These are phyloP conservation scores for Aureobasidium sp. DNA, from an alignment of 2,329 filamentous ascomycete genomes.

Conservation along the genomic window DNA sequence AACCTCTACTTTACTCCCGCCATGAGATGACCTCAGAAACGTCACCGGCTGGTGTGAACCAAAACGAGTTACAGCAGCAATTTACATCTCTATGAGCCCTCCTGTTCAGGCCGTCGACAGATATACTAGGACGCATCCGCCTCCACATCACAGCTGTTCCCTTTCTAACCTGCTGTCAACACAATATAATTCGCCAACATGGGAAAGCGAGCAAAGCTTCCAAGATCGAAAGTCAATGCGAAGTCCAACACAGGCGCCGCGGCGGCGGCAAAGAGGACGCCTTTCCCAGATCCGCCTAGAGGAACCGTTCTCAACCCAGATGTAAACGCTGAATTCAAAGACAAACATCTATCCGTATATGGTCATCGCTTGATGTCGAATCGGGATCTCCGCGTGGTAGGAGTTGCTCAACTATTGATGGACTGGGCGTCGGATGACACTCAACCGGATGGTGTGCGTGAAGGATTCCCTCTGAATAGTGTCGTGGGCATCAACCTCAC, in stretches of 20 bases:
- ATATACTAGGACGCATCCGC: too few species aligned
- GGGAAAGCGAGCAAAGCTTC: not conserved
- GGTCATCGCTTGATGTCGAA: not conserved
- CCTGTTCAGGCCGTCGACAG: too few species aligned
- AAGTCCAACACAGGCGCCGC: not conserved
- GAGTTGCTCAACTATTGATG: not conserved
- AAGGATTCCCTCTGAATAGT: not conserved
- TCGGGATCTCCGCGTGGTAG: not conserved
- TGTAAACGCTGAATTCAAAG: not conserved
- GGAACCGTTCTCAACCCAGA: not conserved
- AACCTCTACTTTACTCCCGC: not conserved
- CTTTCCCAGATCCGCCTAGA: not conserved
- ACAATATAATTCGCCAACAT: not conserved
- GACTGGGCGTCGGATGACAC: not conserved
- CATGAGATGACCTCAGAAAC: not conserved
- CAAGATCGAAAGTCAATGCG: not conserved
- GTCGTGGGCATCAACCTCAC: not conserved
- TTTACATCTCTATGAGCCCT: not conserved
- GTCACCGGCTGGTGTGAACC: not conserved
- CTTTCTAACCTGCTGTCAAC: too few species aligned
- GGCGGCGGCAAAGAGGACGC: not conserved
- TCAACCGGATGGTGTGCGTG: not conserved
- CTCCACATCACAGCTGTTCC: too few species aligned
- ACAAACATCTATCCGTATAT: not conserved
- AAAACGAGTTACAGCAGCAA: not conserved